phyloP scores from a whole-genome alignment of 805 yeast genomes.

The Wickerhamiella dianesei region DNA sequence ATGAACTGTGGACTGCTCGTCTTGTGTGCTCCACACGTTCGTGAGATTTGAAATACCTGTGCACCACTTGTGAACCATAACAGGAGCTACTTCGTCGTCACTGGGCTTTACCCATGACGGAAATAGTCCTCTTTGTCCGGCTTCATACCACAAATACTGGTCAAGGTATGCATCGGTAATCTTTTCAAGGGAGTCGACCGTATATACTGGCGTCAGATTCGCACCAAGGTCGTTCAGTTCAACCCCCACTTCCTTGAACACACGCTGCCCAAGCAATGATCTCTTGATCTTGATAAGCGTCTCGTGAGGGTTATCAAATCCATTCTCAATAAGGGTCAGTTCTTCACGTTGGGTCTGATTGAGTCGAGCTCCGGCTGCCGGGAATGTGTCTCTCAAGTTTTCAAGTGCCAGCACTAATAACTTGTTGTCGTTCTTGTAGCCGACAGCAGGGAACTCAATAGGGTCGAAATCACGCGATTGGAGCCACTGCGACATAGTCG shows the following conservation, averaged over 20 bases:
- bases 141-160: constrained; percentile 93
- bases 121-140: constrained; percentile 70
- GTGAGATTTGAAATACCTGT: constrained; percentile 74
- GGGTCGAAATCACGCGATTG: constrained; percentile 67
- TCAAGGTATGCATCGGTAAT: constrained; percentile 93
- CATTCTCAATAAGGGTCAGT: constrained; percentile 83
- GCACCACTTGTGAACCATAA: constrained; percentile 85
- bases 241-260: constrained; percentile 74
- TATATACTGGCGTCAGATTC: constrained; percentile 71
- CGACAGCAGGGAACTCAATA: constrained; percentile 84
- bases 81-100: constrained; percentile 86
- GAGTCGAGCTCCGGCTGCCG: constrained; percentile 32
- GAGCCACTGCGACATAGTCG: constrained; percentile 83
- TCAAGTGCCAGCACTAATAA: constrained; percentile 80
- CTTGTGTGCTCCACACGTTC: constrained; percentile 62
- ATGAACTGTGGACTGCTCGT: constrained; percentile 73
- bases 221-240: constrained; percentile 88
- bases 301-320: constrained; percentile 94
- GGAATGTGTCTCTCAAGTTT: constrained; percentile 55
- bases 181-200: constrained; percentile 83
- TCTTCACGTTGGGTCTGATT: constrained; percentile 87
- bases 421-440: constrained; percentile 88
- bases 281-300: constrained; percentile 73
- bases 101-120: constrained; percentile 96
- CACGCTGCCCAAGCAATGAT: constrained; percentile 71